Evolutionary conservation across 2,329 filamentous ascomycete genomes (phyloP), one percentile per base, ranked within the genome.

Genomic region (Alternaria solani): DNA sequence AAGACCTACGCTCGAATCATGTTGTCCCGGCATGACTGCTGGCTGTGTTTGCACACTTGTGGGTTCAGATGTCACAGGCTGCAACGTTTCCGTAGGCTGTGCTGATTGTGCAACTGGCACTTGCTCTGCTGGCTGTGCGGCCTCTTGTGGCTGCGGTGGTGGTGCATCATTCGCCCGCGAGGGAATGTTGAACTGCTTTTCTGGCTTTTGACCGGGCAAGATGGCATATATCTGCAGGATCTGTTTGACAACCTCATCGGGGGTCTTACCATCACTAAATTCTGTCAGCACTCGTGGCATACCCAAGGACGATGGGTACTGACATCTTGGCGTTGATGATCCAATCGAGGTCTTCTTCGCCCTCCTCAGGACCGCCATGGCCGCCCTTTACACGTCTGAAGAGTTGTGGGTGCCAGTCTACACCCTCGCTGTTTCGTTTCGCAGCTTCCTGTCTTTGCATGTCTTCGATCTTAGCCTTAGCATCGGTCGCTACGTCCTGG

Each of bases 401-500:
- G 12, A 98, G 85, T 64, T 89, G 88, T 1, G 95, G 94, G 34
- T 89, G 87, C 95, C 95, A 99, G 65, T 96, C 92, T 7, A 93
- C 82, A 12, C 90, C 90, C 11, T 94, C 89, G 48, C 93, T 90
- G 32, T 87, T 87, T 70, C 95, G 86, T 72, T 88, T 88, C 18
- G 93, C 90, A 2, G 95, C 93, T 74, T 97, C 94, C 64, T 94
- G 90, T 72, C 95, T 87, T 79, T 99, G 95, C 73, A 87, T 89
- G 71, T 98, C 94, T 77, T 99, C 95, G 60, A 99, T 92, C 76
- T 91, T 91, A n/a, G 92, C 94, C 82, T 99, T 99, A 75, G 97
- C 94, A 64, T 95, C 91, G 0, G 95, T 99, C 4, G 95, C 95
- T 8, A 90, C 80, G 68, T 92, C 91, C 72, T 99, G 95, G 70